Evolutionary conservation across 2,329 filamentous ascomycete species (phyloP), one percentile per base, ranked within the genome.

Genomic region (Cryphonectria naterciae): DNA sequence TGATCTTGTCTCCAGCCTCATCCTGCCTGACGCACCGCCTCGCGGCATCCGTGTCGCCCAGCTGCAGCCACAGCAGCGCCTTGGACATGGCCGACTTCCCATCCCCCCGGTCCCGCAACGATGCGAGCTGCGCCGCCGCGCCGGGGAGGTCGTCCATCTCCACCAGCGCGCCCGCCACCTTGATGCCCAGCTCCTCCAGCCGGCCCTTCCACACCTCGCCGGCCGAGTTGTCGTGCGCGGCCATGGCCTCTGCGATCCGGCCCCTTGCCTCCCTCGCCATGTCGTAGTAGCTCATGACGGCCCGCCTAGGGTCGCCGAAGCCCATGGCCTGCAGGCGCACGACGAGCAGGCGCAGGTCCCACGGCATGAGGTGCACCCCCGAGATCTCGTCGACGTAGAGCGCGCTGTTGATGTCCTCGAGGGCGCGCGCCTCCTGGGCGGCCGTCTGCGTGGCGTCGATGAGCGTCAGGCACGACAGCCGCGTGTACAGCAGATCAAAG

Each of bases 251-350:
- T 25, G 83, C 81, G 6, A 93, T 83, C 70, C 87, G 86, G 2
- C 84, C 83, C 25, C 94, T 86, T 2, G 93, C 93, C 79, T 97
- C 94, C 11, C 92, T 83, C 0, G 91, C 94, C 2, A 98, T 86
- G 73, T 97, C 94, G 78, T 97, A 97, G 78, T 97, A 93, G 61
- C 92, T 93, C 86, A 96, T 95, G 70, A 99, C 91, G 4, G 93
- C 92, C 73, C 95, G 87, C 5, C 95, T 87, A 65, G 91, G 89
- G 80, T 99, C 96, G 4, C 91, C 91, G 74, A 96, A 97, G 0
- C 93, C 94, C 62, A 97, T 87, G 0, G 93, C 93, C 75, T 97
- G 93, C 28, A 98, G 85, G 1, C 95, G 88, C 11, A 98, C 92
- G 8, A 92, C 91, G 22, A 98, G 85, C 2, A 98, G 87, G 8